Evolutionary conservation across 2,329 filamentous ascomycete genomes (phyloP).

Genomic region (Alternaria incomplexa): DNA sequence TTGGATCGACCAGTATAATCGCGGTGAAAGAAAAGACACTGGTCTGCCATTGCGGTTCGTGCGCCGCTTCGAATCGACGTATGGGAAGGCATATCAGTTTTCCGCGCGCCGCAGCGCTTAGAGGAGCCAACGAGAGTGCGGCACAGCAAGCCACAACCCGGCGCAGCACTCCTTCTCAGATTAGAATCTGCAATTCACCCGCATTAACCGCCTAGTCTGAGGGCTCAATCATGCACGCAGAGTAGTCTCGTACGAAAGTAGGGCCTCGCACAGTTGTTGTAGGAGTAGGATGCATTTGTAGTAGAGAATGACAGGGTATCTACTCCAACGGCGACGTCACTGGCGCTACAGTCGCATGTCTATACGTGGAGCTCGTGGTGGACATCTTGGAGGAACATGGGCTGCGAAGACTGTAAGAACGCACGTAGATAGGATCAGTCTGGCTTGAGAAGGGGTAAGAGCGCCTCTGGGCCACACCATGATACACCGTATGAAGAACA

Average conservation of each 20-base stretch:
- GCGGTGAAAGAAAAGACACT: background rate
- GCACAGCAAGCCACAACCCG: background rate
- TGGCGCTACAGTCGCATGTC: background rate
- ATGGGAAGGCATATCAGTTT: background rate
- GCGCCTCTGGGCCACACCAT: background rate
- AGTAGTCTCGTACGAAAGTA: background rate
- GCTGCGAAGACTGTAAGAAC: background rate
- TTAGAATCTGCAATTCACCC: background rate
- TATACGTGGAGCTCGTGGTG: background rate
- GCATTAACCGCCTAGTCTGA: background rate
- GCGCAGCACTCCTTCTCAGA: background rate
- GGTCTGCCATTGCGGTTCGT: background rate
- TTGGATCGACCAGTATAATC: background rate
- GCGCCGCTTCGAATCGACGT: background rate
- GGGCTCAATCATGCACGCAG: background rate
- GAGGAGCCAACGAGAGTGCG: slow-evolving; percentile 1
- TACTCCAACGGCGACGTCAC: background rate
- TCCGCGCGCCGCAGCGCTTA: slow-evolving; percentile 11
- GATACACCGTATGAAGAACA: background rate
- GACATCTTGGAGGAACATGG: background rate
- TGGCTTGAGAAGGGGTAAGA: background rate
- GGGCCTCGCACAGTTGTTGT: background rate
- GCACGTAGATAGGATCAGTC: background rate
- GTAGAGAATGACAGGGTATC: background rate
- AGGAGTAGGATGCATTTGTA: background rate